These are phyloP conservation scores for Dendrothele bispora DNA, from an alignment of 768 basidiomycete genomes.

Conservation along the genomic window DNA sequence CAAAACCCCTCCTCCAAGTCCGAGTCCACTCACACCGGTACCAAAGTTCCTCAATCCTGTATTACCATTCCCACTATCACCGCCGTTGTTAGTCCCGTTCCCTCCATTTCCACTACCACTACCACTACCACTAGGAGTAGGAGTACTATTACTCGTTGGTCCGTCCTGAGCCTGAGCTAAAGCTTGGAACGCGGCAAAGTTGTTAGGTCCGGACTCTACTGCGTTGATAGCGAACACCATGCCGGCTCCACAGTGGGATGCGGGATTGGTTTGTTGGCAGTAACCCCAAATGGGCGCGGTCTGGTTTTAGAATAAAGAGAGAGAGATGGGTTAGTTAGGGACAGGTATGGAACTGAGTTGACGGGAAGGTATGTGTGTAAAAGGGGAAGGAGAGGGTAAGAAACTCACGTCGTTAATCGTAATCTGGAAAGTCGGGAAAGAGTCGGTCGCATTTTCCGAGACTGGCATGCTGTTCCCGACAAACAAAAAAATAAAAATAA, in stretches of 20 bases:
- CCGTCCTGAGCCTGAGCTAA: conserved; percentile 23
- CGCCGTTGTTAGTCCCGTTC: too few species aligned
- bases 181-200: conserved; percentile 48
- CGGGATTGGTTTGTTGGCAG: conserved; percentile 55
- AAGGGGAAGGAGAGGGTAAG: not conserved
- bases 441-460: conserved; percentile 30
- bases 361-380: too few species aligned
- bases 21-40: too few species aligned
- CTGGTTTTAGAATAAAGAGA: conserved; percentile 15
- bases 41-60: too few species aligned
- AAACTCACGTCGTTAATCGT: conserved; percentile 46
- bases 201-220: conserved; percentile 47
- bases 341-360: too few species aligned
- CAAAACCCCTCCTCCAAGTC: too few species aligned
- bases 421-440: conserved; percentile 49
- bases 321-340: not conserved
- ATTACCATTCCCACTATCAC: too few species aligned
- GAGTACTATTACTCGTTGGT: conserved; percentile 9
- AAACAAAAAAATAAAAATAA: not conserved
- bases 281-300: conserved; percentile 59
- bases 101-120: too few species aligned
- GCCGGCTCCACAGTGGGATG: conserved; percentile 34
- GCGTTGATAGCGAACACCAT: conserved; percentile 72
- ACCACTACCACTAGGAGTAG: not conserved
- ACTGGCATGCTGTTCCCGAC: conserved; percentile 46